Base-by-base conservation (phyloP, 148 eudicot species). In the Cornus suecica region DNA sequence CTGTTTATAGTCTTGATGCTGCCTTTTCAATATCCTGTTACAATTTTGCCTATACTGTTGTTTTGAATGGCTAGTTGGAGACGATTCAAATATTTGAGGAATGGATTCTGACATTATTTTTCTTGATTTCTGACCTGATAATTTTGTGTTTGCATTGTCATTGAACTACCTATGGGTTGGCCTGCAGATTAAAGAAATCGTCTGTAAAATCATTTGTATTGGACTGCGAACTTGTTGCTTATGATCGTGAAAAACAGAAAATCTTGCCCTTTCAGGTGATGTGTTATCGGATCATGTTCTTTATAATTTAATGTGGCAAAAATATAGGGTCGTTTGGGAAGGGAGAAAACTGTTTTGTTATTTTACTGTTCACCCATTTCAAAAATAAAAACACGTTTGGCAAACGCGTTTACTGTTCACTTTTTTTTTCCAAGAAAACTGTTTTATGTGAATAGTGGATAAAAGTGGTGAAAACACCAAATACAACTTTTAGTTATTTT, bases 211-310 rank as follows among this genome's bases (percentile, higher is more conserved):
- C 96, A 78, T 92, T 95, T 85, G 90, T 95, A 79, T 70, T 95
- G 86, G 99, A 95, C 65, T 89, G 97, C 72, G 99, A 95, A 85
- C 80, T 95, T 72, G 99, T 95, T 83, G 99, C 97, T 24, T 91
- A 89, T 83, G 94, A 92, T 68, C 97, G 90, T 62, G 89, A 86
- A 74, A 92, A 92, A 80, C 82, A 92, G 82, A 92, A 85, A 82
- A 95, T 95, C 81, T 88, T 82, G 73, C 94, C 99, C 20, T 95
- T 95, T 81, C 97, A 94, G 98, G 98, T 94, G 29, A 65, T 71
- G 10, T 62, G 29, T 37, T 69, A 54, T 65, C 73, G n/a, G 67
- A 30, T 32, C 65, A 25, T 27, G 60, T 66, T 28, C 41, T 72
- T 22, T 54, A 37, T 26, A 51, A 25, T 25, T 32, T 56, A 74